These are phyloP conservation scores for Aspergillus quadrilineatus DNA, from an alignment of 2,329 filamentous ascomycete species.

Conservation along the genomic window DNA sequence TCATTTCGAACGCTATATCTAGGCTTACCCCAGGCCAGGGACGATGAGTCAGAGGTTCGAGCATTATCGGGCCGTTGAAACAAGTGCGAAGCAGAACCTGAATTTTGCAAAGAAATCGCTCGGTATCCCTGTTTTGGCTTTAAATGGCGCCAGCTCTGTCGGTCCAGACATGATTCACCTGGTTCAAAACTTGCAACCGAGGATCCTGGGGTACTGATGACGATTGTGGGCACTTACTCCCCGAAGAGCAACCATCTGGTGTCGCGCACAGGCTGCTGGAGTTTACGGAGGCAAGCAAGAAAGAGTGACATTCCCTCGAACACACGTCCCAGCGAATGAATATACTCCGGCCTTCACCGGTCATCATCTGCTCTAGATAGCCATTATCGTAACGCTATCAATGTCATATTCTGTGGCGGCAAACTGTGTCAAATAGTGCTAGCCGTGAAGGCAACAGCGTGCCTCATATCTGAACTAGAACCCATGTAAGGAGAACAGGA, in stretches of 20 bases:
- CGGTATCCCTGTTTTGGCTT: conserved; percentile 20
- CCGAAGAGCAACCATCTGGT: conserved; percentile 26
- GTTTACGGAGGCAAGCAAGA: conserved; percentile 14
- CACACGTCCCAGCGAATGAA: too few species aligned
- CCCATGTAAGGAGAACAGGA: too few species aligned
- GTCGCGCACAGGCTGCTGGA: conserved; percentile 17
- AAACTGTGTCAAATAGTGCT: too few species aligned
- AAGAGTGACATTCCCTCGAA: neutral
- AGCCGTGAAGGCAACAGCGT: too few species aligned
- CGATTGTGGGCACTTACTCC: conserved; percentile 27
- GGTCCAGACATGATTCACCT: neutral
- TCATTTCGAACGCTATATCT: conserved; percentile 23
- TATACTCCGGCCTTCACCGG: too few species aligned
- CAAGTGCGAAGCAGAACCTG: conserved; percentile 24
- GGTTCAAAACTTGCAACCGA: conserved; percentile 18
- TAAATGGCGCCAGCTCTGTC: conserved; percentile 17
- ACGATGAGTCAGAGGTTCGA: conserved; percentile 28
- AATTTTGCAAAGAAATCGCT: conserved; percentile 21
- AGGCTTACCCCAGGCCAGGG: conserved; percentile 22
- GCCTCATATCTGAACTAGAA: too few species aligned
- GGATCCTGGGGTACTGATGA: conserved; percentile 23
- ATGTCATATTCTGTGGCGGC: too few species aligned
- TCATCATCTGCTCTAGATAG: too few species aligned
- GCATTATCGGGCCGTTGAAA: conserved; percentile 26
- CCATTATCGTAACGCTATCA: too few species aligned